phyloP scores from a whole-genome alignment of 1,284 basidiomycete species.

The Trichosporon sp. region DNA sequence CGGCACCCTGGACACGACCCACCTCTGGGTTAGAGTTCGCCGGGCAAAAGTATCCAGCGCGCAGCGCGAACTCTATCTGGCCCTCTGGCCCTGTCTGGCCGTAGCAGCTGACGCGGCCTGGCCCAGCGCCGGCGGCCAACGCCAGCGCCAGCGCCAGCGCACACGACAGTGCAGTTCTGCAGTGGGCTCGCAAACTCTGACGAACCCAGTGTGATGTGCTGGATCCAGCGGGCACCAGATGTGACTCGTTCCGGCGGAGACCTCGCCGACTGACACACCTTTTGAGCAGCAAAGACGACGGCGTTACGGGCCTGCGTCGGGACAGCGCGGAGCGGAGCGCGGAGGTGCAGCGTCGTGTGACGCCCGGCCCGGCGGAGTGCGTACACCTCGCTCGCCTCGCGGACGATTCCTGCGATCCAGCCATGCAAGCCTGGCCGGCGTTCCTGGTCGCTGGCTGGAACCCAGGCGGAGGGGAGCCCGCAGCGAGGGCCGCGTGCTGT shows the following conservation, averaged over 20 bases:
- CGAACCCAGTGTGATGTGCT: background rate
- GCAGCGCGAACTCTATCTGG: background rate
- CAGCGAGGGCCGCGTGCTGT: too few relatives aligned
- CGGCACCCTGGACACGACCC: background rate
- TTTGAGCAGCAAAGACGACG: too few relatives aligned
- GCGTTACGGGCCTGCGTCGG: too few relatives aligned
- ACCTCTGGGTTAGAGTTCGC: background rate
- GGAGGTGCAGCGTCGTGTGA: background rate
- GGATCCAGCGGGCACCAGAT: background rate
- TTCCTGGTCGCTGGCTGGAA: background rate
- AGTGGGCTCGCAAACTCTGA: background rate
- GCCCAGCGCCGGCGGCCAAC: background rate
- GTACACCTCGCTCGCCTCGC: too few relatives aligned
- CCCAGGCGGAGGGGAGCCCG: background rate
- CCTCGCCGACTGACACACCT: too few relatives aligned
- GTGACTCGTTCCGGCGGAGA: background rate
- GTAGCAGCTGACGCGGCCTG: background rate
- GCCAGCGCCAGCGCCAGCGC: too few relatives aligned
- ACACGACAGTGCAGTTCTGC: background rate
- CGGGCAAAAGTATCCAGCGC: background rate
- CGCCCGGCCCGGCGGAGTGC: background rate
- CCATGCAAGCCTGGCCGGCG: background rate
- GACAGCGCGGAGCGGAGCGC: too few relatives aligned
- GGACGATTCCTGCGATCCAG: background rate
- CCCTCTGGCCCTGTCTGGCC: too few relatives aligned